Conservation (phyloP, 352 stramenopile genomes). For the Phytopythium sindhum region DNA sequence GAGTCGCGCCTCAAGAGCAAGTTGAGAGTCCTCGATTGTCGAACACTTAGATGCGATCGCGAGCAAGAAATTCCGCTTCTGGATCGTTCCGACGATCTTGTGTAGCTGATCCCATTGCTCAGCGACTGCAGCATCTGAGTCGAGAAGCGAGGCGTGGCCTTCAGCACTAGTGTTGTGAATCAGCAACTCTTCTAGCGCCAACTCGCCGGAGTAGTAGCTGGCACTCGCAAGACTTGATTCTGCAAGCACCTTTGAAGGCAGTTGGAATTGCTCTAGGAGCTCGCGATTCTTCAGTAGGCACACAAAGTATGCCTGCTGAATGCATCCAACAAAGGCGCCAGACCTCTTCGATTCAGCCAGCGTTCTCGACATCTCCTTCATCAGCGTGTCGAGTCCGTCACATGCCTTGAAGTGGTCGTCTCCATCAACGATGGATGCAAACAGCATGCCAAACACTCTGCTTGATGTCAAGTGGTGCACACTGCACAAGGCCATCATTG, state of each 20-base stretch:
- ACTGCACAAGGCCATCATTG: conserved; percentile 60
- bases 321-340: conserved; percentile 21
- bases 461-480: conserved; percentile 41
- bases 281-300: conserved; percentile 29
- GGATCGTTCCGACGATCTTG: conserved; percentile 59
- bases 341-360: conserved; percentile 9
- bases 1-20: conserved; percentile 61
- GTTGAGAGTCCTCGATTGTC: conserved; percentile 48
- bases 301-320: conserved; percentile 50
- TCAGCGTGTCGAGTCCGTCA: conserved; percentile 7
- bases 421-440: conserved; percentile 38
- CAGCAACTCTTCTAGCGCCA: conserved; percentile 65
- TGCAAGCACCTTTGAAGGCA: conserved; percentile 41
- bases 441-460: conserved; percentile 39
- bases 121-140: conserved; percentile 17
- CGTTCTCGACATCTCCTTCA: neutral
- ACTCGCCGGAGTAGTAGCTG: conserved; percentile 51
- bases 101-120: conserved; percentile 70
- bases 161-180: conserved; percentile 23
- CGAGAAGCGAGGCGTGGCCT: neutral
- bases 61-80: conserved; percentile 66
- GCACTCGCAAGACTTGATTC: conserved; percentile 59
- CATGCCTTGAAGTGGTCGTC: conserved; percentile 21
- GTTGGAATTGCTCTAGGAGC: conserved; percentile 24
- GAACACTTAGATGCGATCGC: conserved; percentile 51